Evolutionary conservation across 1,284 basidiomycete species (phyloP), one percentile per base, ranked within the genome.

Genomic region (Bothia castanella): DNA sequence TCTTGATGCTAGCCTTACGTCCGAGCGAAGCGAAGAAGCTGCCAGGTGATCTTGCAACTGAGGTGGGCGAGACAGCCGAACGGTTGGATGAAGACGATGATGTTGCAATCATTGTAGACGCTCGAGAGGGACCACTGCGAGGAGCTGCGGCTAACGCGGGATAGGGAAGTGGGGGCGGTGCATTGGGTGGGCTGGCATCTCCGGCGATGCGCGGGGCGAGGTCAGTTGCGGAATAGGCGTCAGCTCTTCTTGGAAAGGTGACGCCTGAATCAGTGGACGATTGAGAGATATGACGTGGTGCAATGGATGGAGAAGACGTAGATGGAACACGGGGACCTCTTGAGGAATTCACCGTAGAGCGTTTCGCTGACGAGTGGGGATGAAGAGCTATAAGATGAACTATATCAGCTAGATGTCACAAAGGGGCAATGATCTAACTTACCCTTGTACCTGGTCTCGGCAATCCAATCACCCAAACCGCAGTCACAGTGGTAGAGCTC

Each of bases 391-490:
- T 10, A 34, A 48, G 20, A 41, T 42, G 34, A 42, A 37, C 31
- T 2, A 46, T 16, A 39, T 69, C 39, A 59, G 29, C 40, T 6
- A 44, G 13, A 29, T 44, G 27, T 45, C n/a, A 29, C 10, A n/a
- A 30, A 34, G 34, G 36, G 9, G 36, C 4, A 21, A 47, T 36
- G 45, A 49, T 42, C 13, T 27, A 42, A 49, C 60, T 49, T 61
- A 89, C 89, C 76, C 72, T 76, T 75, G 52, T 72, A 66, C 59
- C 71, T 78, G 52, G 77, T 77, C 42, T 77, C 76, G 31, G 71
- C 58, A 40, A 91, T 73, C 93, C 92, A 95, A 21, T 87, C 84
- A 14, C 73, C 72, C 52, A 96, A 67, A 17, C 93, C 92, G 60
- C 85, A 87, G 62, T 94, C 89, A 58, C 83, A 83, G 53, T 76